Percentiles rank a stretch among this genome's conserved stretches.
Evolutionary conservation across 1,284 basidiomycete genomes (phyloP).

Genomic region (Pascua guehoae): DNA sequence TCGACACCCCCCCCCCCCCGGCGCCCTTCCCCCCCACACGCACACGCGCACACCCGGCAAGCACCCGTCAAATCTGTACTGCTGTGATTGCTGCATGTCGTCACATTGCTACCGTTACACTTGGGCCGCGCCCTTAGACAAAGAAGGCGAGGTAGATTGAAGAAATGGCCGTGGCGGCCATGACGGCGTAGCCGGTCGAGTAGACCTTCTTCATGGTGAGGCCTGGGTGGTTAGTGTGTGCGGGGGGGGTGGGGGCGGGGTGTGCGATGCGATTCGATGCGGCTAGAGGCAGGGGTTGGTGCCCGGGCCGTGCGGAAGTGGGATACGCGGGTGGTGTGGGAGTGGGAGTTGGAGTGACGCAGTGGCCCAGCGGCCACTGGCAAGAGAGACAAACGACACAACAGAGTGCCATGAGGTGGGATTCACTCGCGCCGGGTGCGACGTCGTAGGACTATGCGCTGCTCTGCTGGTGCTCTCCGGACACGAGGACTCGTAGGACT

Average conservation of each 20-base stretch:
- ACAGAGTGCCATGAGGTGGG: too few relatives aligned
- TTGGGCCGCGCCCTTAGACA: conserved; percentile 1
- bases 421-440: too few relatives aligned
- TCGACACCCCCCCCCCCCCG: not conserved
- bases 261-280: too few relatives aligned
- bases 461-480: too few relatives aligned
- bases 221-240: conserved; percentile 55
- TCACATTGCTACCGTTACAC: conserved; percentile 2
- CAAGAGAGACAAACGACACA: too few relatives aligned
- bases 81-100: conserved; percentile 6
- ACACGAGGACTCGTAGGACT: too few relatives aligned
- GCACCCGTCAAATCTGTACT: too few relatives aligned
- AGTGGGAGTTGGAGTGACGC: not conserved
- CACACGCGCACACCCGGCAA: not conserved
- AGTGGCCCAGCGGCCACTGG: not conserved
- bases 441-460: too few relatives aligned
- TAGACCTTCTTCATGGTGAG: conserved; percentile 75
- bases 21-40: not conserved
- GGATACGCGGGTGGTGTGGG: not conserved
- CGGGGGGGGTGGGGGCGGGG: conserved; percentile 10
- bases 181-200: conserved; percentile 71
- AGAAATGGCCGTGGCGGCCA: conserved; percentile 72
- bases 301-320: not conserved
- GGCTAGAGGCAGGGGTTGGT: too few relatives aligned
- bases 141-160: conserved; percentile 55